phyloP scores from a whole-genome alignment of 441 rosid species.

The Pelargonium myrrhifolium region DNA sequence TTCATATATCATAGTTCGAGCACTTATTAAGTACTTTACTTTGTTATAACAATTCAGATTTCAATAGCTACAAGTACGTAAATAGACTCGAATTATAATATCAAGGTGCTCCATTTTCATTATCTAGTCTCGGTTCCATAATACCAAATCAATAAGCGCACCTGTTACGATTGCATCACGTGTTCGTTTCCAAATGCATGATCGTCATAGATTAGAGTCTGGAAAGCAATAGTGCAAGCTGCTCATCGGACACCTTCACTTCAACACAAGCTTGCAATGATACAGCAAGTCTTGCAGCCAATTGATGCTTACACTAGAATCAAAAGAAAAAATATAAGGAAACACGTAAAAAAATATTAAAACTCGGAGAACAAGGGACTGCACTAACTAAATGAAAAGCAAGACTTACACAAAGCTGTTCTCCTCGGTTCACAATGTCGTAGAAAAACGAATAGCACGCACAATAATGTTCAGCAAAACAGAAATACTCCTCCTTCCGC shows the following conservation, averaged over 20 bases:
- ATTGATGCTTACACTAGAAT: constrained; percentile 71
- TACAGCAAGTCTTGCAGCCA: constrained; percentile 72
- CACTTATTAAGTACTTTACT: neutral
- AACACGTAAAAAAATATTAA: too few relatives aligned
- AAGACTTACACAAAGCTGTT: constrained; percentile 65
- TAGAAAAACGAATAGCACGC: constrained; percentile 84
- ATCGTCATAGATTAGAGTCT: constrained; percentile 30
- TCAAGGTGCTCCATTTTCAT: neutral
- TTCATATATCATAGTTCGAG: neutral
- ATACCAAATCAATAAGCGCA: neutral
- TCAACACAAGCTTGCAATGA: constrained; percentile 47
- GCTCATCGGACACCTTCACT: constrained; percentile 53
- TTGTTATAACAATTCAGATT: neutral
- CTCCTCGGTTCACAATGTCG: constrained; percentile 73
- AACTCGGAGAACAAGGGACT: too few relatives aligned
- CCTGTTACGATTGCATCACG: neutral
- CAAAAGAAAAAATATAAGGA: neutral
- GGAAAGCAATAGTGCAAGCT: constrained; percentile 54
- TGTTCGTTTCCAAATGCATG: neutral
- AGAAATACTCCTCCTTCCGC: constrained; percentile 73
- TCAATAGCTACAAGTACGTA: neutral
- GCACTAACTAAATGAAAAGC: neutral
- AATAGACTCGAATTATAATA: neutral
- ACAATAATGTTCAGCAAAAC: constrained; percentile 64
- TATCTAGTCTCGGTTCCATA: neutral